Conservation (phyloP, 805 yeast species). For the Lipomyces lipofer region DNA sequence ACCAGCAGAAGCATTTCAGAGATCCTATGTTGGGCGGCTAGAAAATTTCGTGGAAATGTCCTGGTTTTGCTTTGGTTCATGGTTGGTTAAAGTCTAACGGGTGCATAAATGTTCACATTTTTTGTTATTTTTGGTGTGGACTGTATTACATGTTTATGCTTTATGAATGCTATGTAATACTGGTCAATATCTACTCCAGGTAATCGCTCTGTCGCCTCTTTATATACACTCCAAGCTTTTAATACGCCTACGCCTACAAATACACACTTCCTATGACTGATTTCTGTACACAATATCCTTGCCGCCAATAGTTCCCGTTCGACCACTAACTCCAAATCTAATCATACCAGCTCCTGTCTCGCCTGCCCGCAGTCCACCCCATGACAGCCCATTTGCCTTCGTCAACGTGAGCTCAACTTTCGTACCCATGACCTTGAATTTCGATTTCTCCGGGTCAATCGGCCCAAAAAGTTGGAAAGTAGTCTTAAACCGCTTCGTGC, state of each 20-base stretch:
- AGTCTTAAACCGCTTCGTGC: slow-evolving; percentile 29
- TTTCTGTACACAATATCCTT: slow-evolving; percentile 29
- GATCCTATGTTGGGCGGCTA: slow-evolving; percentile 57
- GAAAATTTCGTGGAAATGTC: not conserved
- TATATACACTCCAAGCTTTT: not conserved
- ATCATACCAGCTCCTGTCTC: slow-evolving; percentile 35
- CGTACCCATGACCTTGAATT: slow-evolving; percentile 32
- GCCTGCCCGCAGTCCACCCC: slow-evolving; percentile 34
- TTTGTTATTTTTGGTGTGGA: not conserved
- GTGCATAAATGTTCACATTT: not conserved
- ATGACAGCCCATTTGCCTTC: slow-evolving; percentile 31
- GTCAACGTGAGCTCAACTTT: slow-evolving; percentile 32
- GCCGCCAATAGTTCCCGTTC: slow-evolving; percentile 35
- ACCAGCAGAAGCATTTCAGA: slow-evolving; percentile 82
- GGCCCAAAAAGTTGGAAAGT: slow-evolving; percentile 31
- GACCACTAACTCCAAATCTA: slow-evolving; percentile 33
- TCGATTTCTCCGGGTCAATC: slow-evolving; percentile 32
- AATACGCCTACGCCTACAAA: not conserved
- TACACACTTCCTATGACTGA: slow-evolving; percentile 18
- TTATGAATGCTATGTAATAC: not conserved
- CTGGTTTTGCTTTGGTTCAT: not conserved
- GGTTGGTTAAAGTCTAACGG: too few relatives aligned
- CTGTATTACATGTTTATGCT: not conserved
- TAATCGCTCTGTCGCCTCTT: too few relatives aligned
- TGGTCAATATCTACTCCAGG: too few relatives aligned